These are phyloP conservation scores for Boletus sp. DNA, from an alignment of 768 basidiomycete genomes.

Conservation along the genomic window DNA sequence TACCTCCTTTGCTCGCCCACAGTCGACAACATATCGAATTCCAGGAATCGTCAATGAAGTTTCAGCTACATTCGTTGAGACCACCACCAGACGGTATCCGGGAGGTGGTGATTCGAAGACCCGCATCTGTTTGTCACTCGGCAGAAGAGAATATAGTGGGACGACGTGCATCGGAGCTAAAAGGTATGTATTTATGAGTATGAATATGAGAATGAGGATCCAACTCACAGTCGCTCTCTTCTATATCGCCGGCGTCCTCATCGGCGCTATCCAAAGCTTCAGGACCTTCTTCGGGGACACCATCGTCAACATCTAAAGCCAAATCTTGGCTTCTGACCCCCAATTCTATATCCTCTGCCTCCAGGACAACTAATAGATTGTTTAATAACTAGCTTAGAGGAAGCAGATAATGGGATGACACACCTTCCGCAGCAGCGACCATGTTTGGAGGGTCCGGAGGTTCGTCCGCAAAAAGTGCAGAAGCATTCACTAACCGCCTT, in stretches of 20 bases:
- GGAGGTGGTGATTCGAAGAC: slow-evolving; percentile 85
- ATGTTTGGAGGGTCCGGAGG: slow-evolving; percentile 12
- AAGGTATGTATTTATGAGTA: neutral
- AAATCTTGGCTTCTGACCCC: slow-evolving; percentile 49
- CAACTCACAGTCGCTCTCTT: slow-evolving; percentile 62
- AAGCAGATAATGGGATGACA: neutral
- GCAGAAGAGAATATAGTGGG: slow-evolving; percentile 87
- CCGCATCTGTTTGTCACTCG: slow-evolving; percentile 92
- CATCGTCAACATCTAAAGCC: slow-evolving; percentile 67
- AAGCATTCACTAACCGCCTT: slow-evolving; percentile 23
- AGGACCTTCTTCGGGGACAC: slow-evolving; percentile 58
- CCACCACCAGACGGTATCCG: slow-evolving; percentile 82
- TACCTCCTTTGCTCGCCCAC: slow-evolving; percentile 93
- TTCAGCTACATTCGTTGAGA: slow-evolving; percentile 95
- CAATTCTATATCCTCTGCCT: slow-evolving; percentile 78
- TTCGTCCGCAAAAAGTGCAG: slow-evolving; percentile 28
- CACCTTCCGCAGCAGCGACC: slow-evolving; percentile 21
- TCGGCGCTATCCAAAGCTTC: slow-evolving; percentile 76
- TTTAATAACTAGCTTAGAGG: neutral
- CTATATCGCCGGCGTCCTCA: slow-evolving; percentile 52
- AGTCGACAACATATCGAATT: slow-evolving; percentile 97
- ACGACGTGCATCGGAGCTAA: slow-evolving; percentile 92
- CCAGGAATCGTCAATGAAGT: slow-evolving; percentile 96
- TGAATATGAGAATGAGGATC: slow-evolving; percentile 3
- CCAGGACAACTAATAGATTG: slow-evolving; percentile 55